Evolutionary conservation across 805 yeast genomes (phyloP), one percentile per base, ranked within the genome.

Genomic region (Yarrowia yakushimensis): DNA sequence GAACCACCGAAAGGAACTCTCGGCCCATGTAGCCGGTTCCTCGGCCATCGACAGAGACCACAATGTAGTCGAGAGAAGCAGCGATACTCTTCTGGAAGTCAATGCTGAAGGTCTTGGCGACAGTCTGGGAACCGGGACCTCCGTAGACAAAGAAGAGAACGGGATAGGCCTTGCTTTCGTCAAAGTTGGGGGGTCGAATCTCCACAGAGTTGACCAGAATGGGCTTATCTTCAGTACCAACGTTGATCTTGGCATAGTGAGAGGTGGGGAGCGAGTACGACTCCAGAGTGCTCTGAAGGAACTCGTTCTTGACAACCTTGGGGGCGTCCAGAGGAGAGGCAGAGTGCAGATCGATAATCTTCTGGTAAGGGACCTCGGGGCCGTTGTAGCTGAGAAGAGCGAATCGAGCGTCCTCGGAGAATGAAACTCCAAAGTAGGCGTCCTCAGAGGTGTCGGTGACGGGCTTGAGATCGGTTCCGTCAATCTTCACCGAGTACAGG

Each of bases 1-100:
- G 82, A 1, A 94, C 98, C 34, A 83, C 72, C 27, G 87, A 82
- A 71, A 97, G 83, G 77, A 86, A 94, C 57, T 81, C 72, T 59
- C 86, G 82, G 13, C 97, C 97, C 75, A 85, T 89, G 73, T 79
- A 89, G 0, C 97, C 98, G 0, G 99, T 94, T 30, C 99, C 99
- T 68, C 99, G 82, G 0, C 98, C 98, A 74, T 94, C 99, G 3
- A 94, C 96, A 0, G 96, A 88, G 0, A 94, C 96, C 9, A 94
- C 97, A 54, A 94, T 82, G 2, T 96, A 90, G 69, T 87, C 81
- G 66, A 88, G 78, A 67, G 85, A 86, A 1, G 97, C 82, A 0
- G 97, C 86, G 41, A 88, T 82, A 11, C 88, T 85, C 28, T 87
- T 82, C 65, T 92, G 87, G 74, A 90, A 92, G 9, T 81, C 79